phyloP scores from a whole-genome alignment of 768 basidiomycete species.

The Podaxis carcinomalis region DNA sequence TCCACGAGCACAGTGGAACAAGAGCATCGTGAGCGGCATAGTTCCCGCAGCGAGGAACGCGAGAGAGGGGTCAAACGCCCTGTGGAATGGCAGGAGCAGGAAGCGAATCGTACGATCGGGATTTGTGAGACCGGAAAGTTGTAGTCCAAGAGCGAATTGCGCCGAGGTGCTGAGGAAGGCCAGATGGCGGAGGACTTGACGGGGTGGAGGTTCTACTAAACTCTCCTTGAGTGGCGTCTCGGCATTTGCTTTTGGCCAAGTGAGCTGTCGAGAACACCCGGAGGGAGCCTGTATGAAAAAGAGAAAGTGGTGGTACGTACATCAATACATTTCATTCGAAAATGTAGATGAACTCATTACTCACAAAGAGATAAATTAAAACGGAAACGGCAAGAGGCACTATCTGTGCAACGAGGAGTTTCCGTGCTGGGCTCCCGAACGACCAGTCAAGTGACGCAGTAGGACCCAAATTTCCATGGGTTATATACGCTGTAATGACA shows the following conservation, averaged over 20 bases:
- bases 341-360: neutral
- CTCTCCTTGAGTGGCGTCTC: conserved; percentile 12
- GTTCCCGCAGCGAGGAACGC: conserved; percentile 49
- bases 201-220: conserved; percentile 11
- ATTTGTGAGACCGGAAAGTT: conserved; percentile 50
- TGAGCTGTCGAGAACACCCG: conserved; percentile 2
- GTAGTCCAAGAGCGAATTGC: conserved; percentile 50
- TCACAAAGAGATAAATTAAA: conserved; percentile 18
- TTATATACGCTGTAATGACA: conserved; percentile 36
- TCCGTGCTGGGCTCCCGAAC: conserved; percentile 28
- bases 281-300: neutral
- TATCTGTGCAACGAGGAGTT: conserved; percentile 36
- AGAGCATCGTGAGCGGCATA: conserved; percentile 38
- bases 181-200: conserved; percentile 29
- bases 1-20: conserved; percentile 40
- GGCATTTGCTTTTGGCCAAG: conserved; percentile 4
- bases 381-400: conserved; percentile 32
- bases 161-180: conserved; percentile 38
- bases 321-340: neutral
- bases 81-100: conserved; percentile 43
- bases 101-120: conserved; percentile 46
- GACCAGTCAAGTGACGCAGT: conserved; percentile 34
- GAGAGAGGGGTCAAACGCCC: conserved; percentile 54
- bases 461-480: conserved; percentile 32
- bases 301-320: neutral